Percentiles rank a stretch among this genome's conserved stretches.
Conservation (phyloP, 768 basidiomycete genomes). For the Tephrocybe sp. region DNA sequence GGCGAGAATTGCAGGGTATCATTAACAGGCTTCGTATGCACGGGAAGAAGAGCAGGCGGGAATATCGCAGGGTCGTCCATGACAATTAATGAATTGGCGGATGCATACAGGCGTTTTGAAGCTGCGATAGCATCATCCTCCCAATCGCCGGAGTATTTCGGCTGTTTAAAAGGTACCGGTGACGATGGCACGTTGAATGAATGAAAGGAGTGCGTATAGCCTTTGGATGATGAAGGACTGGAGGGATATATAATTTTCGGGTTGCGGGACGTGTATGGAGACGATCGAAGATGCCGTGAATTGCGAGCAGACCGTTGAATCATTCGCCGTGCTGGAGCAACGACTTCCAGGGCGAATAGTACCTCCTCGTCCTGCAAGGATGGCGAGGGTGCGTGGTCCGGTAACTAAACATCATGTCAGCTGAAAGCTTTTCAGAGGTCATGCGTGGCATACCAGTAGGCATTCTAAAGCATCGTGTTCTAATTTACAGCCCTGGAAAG, state of each 20-base stretch:
- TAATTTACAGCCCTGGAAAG: too few relatives aligned
- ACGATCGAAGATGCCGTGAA: not conserved
- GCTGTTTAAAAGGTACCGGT: not conserved
- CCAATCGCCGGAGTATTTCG: constrained; percentile 16
- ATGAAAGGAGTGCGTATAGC: not conserved
- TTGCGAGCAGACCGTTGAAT: too few relatives aligned
- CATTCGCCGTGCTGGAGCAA: constrained; percentile 6
- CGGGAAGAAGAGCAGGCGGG: constrained; percentile 1
- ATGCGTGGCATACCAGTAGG: too few relatives aligned
- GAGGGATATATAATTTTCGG: not conserved
- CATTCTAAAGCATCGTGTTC: too few relatives aligned
- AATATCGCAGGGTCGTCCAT: not conserved
- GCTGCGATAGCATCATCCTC: constrained; percentile 13
- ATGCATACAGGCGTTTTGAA: not conserved
- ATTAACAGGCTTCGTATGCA: too few relatives aligned
- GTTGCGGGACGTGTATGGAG: not conserved
- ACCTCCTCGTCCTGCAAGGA: not conserved
- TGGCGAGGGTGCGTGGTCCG: not conserved
- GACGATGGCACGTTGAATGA: not conserved
- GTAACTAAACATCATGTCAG: not conserved
- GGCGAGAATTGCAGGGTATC: too few relatives aligned
- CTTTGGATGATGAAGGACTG: not conserved
- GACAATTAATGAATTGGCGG: not conserved
- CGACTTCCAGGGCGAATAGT: not conserved
- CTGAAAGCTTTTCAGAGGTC: not conserved